Conservation (phyloP, 2,329 filamentous ascomycete species). For the Thermothelomyces thermophilus region DNA sequence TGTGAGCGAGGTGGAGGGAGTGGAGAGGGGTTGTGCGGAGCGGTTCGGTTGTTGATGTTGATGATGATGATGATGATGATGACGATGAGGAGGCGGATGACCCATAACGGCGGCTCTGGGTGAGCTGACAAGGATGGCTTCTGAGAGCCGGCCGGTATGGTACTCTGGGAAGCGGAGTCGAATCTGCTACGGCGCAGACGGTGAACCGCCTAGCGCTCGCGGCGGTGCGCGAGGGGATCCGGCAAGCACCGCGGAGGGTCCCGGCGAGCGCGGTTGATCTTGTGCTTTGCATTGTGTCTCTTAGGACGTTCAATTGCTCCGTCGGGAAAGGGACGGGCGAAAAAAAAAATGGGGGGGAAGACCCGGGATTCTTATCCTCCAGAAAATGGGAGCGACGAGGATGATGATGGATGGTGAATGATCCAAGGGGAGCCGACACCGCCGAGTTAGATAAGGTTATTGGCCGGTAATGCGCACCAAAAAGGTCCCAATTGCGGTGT, state of each 20-base stretch:
- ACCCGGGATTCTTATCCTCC: neutral
- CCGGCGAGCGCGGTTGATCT: constrained; percentile 15
- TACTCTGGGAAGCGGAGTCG: neutral
- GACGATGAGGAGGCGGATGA: too few species aligned
- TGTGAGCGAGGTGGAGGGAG: constrained; percentile 50
- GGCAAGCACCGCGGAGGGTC: constrained; percentile 17
- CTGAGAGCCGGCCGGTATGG: neutral
- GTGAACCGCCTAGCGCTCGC: neutral
- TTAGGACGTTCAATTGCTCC: constrained; percentile 5
- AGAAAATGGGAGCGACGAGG: too few species aligned
- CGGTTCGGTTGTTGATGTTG: constrained; percentile 11
- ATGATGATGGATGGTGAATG: neutral
- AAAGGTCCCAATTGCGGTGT: too few species aligned
- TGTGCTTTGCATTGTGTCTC: constrained; percentile 21
- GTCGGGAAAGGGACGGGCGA: neutral
- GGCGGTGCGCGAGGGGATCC: constrained; percentile 14
- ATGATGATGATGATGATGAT: too few species aligned
- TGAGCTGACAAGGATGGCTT: neutral
- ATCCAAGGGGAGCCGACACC: neutral
- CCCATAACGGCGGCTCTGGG: constrained; percentile 20
- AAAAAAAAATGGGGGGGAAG: neutral
- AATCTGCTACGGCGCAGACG: neutral
- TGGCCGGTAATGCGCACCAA: too few species aligned
- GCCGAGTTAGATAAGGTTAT: too few species aligned
- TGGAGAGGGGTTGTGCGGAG: constrained; percentile 33